Percentiles rank a stretch among this genome's conserved stretches.
Conservation (phyloP, 768 basidiomycete species). For the Xanthoconium purpureum region DNA sequence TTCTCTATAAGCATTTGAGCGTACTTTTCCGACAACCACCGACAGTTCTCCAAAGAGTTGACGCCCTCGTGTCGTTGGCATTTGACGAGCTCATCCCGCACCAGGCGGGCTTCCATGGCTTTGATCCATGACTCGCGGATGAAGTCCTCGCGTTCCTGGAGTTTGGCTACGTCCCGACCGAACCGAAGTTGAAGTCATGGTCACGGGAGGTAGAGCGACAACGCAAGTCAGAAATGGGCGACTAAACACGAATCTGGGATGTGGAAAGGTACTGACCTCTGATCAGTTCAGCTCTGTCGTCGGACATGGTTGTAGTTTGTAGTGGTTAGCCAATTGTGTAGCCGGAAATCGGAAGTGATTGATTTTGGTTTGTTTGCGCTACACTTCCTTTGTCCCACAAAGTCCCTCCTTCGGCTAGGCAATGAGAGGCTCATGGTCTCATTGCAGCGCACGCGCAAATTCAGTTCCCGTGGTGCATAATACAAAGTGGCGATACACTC, state of each 20-base stretch:
- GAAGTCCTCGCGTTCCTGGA: slow-evolving; percentile 67
- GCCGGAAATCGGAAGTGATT: slow-evolving; percentile 5
- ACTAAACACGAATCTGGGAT: neutral
- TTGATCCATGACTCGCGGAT: slow-evolving; percentile 93
- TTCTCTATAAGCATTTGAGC: slow-evolving; percentile 73
- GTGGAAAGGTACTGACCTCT: slow-evolving; percentile 22
- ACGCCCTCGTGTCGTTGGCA: slow-evolving; percentile 90
- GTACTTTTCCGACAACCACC: slow-evolving; percentile 82
- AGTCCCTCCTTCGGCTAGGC: neutral
- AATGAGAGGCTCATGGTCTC: too few relatives aligned
- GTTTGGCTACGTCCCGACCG: slow-evolving; percentile 43
- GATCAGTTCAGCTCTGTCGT: slow-evolving; percentile 34
- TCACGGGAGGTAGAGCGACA: neutral
- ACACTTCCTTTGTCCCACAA: neutral
- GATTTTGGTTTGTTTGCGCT: slow-evolving; percentile 9
- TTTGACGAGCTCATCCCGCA: slow-evolving; percentile 83
- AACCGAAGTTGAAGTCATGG: neutral
- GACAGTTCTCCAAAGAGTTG: slow-evolving; percentile 88
- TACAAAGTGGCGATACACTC: too few relatives aligned
- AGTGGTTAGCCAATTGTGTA: neutral
- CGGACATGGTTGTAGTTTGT: slow-evolving; percentile 24
- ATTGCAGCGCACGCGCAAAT: too few relatives aligned
- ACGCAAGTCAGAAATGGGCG: neutral
- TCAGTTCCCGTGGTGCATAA: too few relatives aligned
- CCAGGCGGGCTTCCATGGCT: slow-evolving; percentile 89